Conservation (phyloP, 257 asterid species). For the Solanum stenotomum region DNA sequence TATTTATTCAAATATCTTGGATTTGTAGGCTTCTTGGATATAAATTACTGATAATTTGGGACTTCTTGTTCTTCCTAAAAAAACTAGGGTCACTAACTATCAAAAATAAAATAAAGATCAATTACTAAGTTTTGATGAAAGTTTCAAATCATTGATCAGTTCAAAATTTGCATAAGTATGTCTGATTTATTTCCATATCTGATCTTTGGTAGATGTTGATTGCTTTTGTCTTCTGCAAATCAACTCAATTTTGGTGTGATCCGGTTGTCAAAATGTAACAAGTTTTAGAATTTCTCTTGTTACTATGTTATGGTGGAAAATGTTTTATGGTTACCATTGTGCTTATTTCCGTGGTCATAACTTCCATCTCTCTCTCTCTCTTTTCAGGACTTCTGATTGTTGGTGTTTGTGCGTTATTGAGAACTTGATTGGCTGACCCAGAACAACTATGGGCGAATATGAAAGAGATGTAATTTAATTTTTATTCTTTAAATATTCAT, state of each 20-base stretch:
- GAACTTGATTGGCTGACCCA: not conserved
- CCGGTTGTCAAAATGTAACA: not conserved
- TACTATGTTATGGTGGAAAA: not conserved
- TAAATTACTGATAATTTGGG: not conserved
- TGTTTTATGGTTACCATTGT: not conserved
- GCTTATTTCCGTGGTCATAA: not conserved
- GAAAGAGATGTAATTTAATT: slow-evolving; percentile 23
- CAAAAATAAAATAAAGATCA: not conserved
- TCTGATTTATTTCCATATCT: not conserved
- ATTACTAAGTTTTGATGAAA: not conserved
- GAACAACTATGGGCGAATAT: slow-evolving; percentile 33
- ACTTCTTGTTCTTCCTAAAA: not conserved
- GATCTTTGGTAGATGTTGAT: not conserved
- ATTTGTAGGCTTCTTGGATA: not conserved
- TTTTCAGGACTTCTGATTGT: not conserved
- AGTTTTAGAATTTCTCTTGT: not conserved
- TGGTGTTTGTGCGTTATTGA: not conserved
- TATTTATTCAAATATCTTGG: not conserved
- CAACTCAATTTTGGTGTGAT: not conserved
- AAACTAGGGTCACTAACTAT: not conserved
- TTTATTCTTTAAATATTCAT: not conserved
- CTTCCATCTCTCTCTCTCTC: not conserved
- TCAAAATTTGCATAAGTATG: not conserved
- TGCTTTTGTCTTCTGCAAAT: not conserved
- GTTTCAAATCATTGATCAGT: not conserved